phyloP scores from a whole-genome alignment of 441 rosid genomes.

The Aquilaria agallochum region DNA sequence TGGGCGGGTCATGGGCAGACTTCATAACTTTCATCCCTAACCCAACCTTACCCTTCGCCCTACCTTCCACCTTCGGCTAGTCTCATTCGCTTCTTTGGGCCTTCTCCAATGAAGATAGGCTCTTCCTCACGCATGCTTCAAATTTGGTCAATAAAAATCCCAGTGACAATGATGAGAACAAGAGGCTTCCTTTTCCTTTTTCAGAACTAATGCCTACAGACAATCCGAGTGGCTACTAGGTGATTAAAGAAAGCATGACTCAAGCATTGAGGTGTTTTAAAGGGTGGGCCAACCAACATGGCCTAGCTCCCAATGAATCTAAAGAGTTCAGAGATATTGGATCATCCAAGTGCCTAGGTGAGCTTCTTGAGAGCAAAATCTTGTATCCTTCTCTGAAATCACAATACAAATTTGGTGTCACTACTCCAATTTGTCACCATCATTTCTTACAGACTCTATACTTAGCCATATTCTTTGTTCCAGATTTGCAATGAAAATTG shows the following conservation, averaged over 20 bases:
- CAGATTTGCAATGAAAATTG: constrained; percentile 80
- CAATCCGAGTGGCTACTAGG: constrained; percentile 52
- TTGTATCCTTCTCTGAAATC: constrained; percentile 16
- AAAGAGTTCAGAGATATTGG: constrained; percentile 81
- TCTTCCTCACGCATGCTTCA: constrained; percentile 44
- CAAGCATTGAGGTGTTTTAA: constrained; percentile 77
- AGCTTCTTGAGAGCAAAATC: constrained; percentile 18
- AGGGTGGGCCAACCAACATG: constrained; percentile 76
- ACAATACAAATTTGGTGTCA: constrained; percentile 29
- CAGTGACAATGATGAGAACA: constrained; percentile 30
- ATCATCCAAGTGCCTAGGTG: constrained; percentile 69
- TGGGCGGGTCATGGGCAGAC: constrained; percentile 64
- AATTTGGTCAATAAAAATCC: constrained; percentile 32
- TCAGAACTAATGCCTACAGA: constrained; percentile 44
- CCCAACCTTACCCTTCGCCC: constrained; percentile 47
- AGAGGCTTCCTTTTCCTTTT: constrained; percentile 44
- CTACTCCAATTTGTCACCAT: constrained; percentile 26
- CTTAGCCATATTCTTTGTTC: constrained; percentile 21
- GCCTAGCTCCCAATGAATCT: constrained; percentile 77
- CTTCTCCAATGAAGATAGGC: constrained; percentile 51
- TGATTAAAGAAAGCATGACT: constrained; percentile 81
- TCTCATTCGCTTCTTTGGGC: constrained; percentile 93
- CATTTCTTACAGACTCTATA: constrained; percentile 38
- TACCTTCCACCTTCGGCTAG: constrained; percentile 54
- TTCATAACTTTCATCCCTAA: constrained; percentile 46